Percentiles rank a stretch among this genome's conserved stretches.
phyloP scores from a whole-genome alignment of 345 rosid species.

The Noccaea bulbosa region DNA sequence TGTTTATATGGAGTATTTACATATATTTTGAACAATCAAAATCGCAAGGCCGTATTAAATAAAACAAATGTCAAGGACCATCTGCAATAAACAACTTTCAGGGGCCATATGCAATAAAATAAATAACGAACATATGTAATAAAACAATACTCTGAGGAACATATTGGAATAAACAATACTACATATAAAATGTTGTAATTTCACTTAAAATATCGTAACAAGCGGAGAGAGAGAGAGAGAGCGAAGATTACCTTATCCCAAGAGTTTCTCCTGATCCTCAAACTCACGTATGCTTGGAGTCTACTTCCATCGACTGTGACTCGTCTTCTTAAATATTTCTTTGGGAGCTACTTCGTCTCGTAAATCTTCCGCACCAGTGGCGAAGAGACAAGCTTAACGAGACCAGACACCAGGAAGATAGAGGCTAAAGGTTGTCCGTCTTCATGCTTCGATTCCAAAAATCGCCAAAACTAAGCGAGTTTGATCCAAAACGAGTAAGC shows the following conservation, averaged over 20 bases:
- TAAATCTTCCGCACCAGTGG: neutral
- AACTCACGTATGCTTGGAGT: neutral
- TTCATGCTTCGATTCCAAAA: slow-evolving; percentile 1
- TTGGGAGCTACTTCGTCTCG: neutral
- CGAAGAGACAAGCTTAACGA: neutral
- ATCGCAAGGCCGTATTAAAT: no score
- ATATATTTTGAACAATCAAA: no score
- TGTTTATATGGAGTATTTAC: no score
- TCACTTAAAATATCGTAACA: neutral
- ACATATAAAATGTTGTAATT: neutral
- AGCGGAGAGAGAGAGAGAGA: neutral
- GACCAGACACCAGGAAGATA: neutral
- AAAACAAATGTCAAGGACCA: no score
- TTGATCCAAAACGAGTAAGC: slow-evolving; percentile 15
- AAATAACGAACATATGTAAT: neutral
- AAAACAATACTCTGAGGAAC: neutral
- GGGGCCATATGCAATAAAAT: neutral
- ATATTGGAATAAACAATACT: neutral
- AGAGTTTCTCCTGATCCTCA: slow-evolving; percentile 24
- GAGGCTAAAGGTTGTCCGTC: neutral
- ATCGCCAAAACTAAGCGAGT: slow-evolving; percentile 10
- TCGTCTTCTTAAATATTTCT: neutral
- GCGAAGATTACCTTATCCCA: slow-evolving; percentile 13
- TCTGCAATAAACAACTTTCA: neutral
- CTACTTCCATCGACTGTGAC: neutral